Evolutionary conservation across 164 flowering plant species (phyloP).

Genomic region (Amborella trichopoda): DNA sequence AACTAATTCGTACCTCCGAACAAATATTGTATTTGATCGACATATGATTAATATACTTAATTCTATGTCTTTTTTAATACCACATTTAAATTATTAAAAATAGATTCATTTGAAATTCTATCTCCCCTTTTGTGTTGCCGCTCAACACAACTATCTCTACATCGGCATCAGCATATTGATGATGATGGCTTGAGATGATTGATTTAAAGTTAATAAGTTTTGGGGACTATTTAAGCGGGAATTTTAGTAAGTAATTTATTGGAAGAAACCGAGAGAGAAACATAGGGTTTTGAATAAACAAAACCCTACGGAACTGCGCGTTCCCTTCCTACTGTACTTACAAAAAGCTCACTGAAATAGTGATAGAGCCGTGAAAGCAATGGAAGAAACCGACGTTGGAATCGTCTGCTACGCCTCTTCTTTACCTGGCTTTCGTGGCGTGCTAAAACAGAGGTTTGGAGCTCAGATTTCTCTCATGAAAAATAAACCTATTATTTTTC

Average conservation of each 20-base stretch:
- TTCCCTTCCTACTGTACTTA: background rate
- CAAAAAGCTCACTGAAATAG: background rate
- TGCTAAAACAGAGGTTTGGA: constrained; percentile 71
- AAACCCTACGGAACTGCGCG: background rate
- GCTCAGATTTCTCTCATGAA: too few relatives aligned
- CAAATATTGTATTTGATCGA: too few relatives aligned
- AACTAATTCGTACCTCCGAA: too few relatives aligned
- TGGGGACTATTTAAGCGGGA: too few relatives aligned
- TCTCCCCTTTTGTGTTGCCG: background rate
- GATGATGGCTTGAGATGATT: background rate
- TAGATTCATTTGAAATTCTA: too few relatives aligned
- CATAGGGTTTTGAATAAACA: background rate
- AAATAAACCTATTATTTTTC: too few relatives aligned
- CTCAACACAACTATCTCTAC: background rate
- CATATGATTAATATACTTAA: too few relatives aligned
- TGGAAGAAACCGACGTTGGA: constrained; percentile 75
- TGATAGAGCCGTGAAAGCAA: constrained; percentile 13
- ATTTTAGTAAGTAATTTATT: background rate
- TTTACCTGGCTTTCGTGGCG: constrained; percentile 82
- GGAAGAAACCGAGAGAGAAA: background rate
- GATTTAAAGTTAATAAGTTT: background rate
- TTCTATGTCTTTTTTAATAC: too few relatives aligned
- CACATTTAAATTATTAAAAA: too few relatives aligned
- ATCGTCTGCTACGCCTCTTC: constrained; percentile 61
- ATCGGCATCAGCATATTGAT: background rate